Percentiles rank a stretch among this genome's conserved stretches.
Evolutionary conservation across 2,329 filamentous ascomycete genomes (phyloP).

Genomic region (Fusarium robinianum): DNA sequence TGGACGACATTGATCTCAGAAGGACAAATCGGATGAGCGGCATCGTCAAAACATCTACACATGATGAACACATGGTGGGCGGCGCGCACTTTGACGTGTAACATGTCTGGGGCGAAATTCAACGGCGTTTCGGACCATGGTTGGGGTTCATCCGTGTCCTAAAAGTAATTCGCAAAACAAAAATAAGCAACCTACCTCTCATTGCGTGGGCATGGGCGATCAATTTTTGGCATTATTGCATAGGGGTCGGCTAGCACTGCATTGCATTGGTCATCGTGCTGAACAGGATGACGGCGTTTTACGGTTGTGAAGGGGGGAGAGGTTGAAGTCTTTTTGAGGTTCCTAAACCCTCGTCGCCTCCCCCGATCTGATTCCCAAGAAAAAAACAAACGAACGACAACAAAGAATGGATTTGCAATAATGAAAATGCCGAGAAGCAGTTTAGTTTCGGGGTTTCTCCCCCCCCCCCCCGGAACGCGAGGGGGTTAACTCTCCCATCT

Average conservation of each 20-base stretch:
- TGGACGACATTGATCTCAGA: slow-evolving; percentile 57
- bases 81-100: slow-evolving; percentile 67
- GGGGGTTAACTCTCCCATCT: too few relatives aligned
- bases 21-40: slow-evolving; percentile 67
- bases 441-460: too few relatives aligned
- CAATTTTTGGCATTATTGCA: slow-evolving; percentile 45
- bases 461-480: too few relatives aligned
- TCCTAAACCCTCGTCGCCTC: slow-evolving; percentile 13
- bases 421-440: slow-evolving; percentile 29
- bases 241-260: slow-evolving; percentile 36
- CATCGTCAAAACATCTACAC: slow-evolving; percentile 59
- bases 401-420: too few relatives aligned
- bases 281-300: slow-evolving; percentile 39
- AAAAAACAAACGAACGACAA: slow-evolving; percentile 25
- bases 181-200: slow-evolving; percentile 20
- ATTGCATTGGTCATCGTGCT: slow-evolving; percentile 38
- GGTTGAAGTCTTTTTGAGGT: slow-evolving; percentile 14
- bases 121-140: slow-evolving; percentile 34
- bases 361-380: slow-evolving; percentile 20
- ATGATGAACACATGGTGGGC: slow-evolving; percentile 68
- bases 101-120: slow-evolving; percentile 32
- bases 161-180: slow-evolving; percentile 38
- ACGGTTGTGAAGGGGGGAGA: slow-evolving; percentile 24
- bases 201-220: slow-evolving; percentile 34
- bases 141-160: slow-evolving; percentile 33